Evolutionary conservation across 1,284 basidiomycete genomes (phyloP).

Genomic region (Boletellus dicymbophilus): DNA sequence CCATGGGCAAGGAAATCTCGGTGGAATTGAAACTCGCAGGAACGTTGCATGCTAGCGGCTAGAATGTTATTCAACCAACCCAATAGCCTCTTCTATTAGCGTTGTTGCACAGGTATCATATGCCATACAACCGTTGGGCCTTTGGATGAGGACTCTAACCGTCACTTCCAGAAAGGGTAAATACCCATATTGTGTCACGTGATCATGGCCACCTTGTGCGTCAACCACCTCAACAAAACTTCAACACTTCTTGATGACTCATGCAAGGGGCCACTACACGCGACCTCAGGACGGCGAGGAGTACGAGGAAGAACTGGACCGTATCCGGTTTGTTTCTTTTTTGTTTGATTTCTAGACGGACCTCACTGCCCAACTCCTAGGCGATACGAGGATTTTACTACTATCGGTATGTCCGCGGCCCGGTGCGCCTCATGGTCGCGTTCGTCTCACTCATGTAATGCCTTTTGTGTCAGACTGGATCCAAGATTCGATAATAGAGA

Average conservation of each 20-base stretch:
- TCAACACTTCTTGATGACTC: slow-evolving; percentile 20
- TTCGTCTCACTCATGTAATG: slow-evolving; percentile 10
- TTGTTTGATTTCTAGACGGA: background rate
- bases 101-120: too few species aligned
- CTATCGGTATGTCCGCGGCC: slow-evolving; percentile 55
- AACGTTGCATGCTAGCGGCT: too few species aligned
- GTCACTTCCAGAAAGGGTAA: background rate
- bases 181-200: too few species aligned
- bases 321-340: slow-evolving; percentile 26
- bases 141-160: too few species aligned
- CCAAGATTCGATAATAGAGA: slow-evolving; percentile 89
- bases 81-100: background rate
- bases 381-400: slow-evolving; percentile 85
- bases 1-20: slow-evolving; percentile 10
- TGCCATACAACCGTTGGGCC: too few species aligned
- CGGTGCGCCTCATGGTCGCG: slow-evolving; percentile 5
- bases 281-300: slow-evolving; percentile 25
- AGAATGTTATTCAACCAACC: too few species aligned
- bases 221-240: background rate
- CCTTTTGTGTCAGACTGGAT: slow-evolving; percentile 74
- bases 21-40: slow-evolving; percentile 5
- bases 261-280: slow-evolving; percentile 23
- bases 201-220: too few species aligned
- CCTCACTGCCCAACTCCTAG: slow-evolving; percentile 43
- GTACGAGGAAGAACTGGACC: slow-evolving; percentile 35